Evolutionary conservation across 495 filamentous ascomycete species (phyloP), one percentile per base, ranked within the genome.

Genomic region (Pseudoneurospora amorphoporcata): DNA sequence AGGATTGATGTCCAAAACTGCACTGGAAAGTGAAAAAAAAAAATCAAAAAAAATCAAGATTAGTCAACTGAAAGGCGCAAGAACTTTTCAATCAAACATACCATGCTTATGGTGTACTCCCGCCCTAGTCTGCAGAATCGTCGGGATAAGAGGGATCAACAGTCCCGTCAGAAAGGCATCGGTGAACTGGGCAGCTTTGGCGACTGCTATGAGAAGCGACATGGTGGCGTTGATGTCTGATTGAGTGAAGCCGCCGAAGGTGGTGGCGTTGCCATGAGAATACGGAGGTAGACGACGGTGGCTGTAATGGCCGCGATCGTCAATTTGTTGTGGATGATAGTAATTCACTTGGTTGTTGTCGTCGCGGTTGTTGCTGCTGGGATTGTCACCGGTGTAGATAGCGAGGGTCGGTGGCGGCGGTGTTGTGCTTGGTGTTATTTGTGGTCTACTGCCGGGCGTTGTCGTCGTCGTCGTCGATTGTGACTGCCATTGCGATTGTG

Each of bases 1-100:
- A 79, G 73, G 17, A 80, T 72, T 3, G 79, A 76, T 8, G 71
- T 75, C 76, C 78, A 76, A 65, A 80, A 74, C 72, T 79, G 79
- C 10, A 78, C 75, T 79, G 45, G 32, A 68, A 17, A 9, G 5
- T 4, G 1, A 7, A 1, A 65, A 29, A 0, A 40, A 32, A 14
- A 4, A 10, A 0, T 6, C n/a, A n/a, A n/a, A 23, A 23, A 23
- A 23, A 23, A 23, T 23, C 23, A 23, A 23, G 23, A 23, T 23
- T 23, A 23, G 23, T 6, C 12, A 16, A 7, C 17, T 9, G 7
- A 32, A 32, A 47, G 53, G 37, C 35, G 19, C 39, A 35, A 7
- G 29, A 29, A 19, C 5, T 41, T 14, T 37, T 8, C 35, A 17
- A 39, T 12, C 17, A 2, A 17, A 45, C 69, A 37, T 70, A 77